Percentiles rank a stretch among this genome's conserved stretches.
Conservation (phyloP, 805 yeast species). For the Starmerella etchellsii region DNA sequence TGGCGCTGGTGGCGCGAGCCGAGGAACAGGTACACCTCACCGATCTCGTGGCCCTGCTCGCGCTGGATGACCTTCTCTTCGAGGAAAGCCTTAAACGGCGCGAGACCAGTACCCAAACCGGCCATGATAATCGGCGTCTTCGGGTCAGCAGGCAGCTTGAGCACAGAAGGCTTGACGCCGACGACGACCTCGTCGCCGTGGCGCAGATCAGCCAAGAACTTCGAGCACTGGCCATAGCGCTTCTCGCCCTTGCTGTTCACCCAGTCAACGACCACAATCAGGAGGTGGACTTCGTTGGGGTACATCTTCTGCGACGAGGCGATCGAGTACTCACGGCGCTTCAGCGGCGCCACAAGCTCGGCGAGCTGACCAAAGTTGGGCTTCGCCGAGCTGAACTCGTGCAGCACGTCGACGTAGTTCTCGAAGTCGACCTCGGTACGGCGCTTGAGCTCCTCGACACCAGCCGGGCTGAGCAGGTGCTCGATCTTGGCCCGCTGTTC, state of each 20-base stretch:
- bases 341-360: constrained; percentile 66
- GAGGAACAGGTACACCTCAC: constrained; percentile 72
- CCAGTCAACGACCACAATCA: constrained; percentile 96
- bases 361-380: constrained; percentile 62
- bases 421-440: constrained; percentile 74
- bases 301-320: constrained; percentile 92
- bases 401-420: constrained; percentile 69
- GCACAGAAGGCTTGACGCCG: constrained; percentile 89
- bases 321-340: constrained; percentile 94
- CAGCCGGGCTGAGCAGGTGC: constrained; percentile 58
- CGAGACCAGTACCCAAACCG: constrained; percentile 94
- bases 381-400: constrained; percentile 67
- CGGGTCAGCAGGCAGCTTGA: constrained; percentile 83
- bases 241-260: constrained; percentile 63
- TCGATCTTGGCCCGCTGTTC: constrained; percentile 50
- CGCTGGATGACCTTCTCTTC: constrained; percentile 93
- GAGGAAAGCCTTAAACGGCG: constrained; percentile 94
- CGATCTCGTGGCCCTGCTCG: constrained; percentile 77
- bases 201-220: constrained; percentile 64
- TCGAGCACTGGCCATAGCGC: constrained; percentile 90
- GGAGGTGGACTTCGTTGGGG: constrained; percentile 77
- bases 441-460: constrained; percentile 72
- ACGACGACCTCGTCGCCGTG: constrained; percentile 83
- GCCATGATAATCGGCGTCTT: constrained; percentile 90
- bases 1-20: constrained; percentile 94